Conservation (phyloP, 768 basidiomycete species). For the Suillus alpinus region DNA sequence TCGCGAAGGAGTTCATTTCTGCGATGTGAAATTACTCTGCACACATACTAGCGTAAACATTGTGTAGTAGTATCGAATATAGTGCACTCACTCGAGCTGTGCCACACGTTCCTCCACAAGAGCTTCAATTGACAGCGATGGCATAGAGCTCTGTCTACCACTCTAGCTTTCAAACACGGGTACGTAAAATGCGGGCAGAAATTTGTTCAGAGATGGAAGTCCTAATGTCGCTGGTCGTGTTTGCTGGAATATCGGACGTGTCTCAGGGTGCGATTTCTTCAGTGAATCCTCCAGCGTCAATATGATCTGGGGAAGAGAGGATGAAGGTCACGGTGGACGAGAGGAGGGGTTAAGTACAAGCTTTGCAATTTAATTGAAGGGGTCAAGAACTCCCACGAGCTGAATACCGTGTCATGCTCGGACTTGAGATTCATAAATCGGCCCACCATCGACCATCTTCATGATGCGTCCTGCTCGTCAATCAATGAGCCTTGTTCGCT, state of each 20-base stretch:
- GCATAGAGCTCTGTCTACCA: slow-evolving; percentile 17
- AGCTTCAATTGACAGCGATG: slow-evolving; percentile 27
- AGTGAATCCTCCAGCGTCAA: background rate
- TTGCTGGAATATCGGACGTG: background rate
- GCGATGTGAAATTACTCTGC: slow-evolving; percentile 59
- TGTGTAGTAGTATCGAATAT: background rate
- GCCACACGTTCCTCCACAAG: slow-evolving; percentile 36
- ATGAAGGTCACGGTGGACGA: background rate
- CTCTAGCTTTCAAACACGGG: background rate
- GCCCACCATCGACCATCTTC: background rate
- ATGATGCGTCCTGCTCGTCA: slow-evolving; percentile 7
- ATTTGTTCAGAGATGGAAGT: background rate
- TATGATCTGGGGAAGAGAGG: background rate
- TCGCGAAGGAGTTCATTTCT: slow-evolving; percentile 71
- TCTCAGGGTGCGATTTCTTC: background rate
- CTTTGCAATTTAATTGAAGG: background rate
- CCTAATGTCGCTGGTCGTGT: background rate
- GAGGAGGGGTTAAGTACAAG: background rate
- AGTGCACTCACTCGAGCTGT: slow-evolving; percentile 29
- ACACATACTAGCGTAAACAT: background rate
- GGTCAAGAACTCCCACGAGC: background rate
- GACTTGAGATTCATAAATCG: background rate
- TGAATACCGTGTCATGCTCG: slow-evolving; percentile 1
- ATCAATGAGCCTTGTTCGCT: slow-evolving; percentile 16
- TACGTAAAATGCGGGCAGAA: slow-evolving; percentile 3